A percentile compares a stretch with the other conserved stretches of the same genome.
Conservation (phyloP, 768 basidiomycete species). For the Amanita phalloides region DNA sequence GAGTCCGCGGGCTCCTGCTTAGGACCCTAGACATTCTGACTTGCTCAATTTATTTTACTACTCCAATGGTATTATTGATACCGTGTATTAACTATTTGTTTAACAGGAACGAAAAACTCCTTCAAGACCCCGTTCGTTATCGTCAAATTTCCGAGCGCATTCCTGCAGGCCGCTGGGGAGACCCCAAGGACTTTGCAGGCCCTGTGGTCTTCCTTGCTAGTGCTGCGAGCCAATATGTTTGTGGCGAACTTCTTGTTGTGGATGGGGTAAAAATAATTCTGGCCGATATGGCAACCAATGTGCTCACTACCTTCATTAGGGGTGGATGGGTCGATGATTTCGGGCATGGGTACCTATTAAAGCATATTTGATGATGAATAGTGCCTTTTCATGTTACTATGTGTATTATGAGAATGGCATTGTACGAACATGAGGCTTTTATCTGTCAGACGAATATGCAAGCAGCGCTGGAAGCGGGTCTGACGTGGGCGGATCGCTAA, state of each 20-base stretch:
- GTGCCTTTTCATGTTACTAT: neutral
- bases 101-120: slow-evolving; percentile 35
- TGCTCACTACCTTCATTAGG: slow-evolving; percentile 23
- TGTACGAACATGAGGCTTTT: too few species aligned
- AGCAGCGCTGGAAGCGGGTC: neutral
- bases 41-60: neutral
- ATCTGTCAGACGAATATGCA: neutral
- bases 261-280: slow-evolving; percentile 42
- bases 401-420: neutral
- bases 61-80: neutral
- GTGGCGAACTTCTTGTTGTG: slow-evolving; percentile 60
- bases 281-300: neutral
- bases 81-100: neutral
- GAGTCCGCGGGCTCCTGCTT: slow-evolving; percentile 2
- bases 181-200: slow-evolving; percentile 65
- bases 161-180: slow-evolving; percentile 63
- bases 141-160: slow-evolving; percentile 69
- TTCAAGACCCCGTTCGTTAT: slow-evolving; percentile 49
- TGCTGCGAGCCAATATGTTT: slow-evolving; percentile 58
- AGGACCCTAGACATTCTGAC: slow-evolving; percentile 1
- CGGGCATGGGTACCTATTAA: neutral
- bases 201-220: slow-evolving; percentile 63
- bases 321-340: slow-evolving; percentile 50
- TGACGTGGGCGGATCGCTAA: neutral
- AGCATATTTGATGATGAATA: neutral